Percentiles rank a stretch among this genome's conserved stretches.
phyloP scores from a whole-genome alignment of 495 filamentous ascomycete species.

The Amniculicola lignicola region DNA sequence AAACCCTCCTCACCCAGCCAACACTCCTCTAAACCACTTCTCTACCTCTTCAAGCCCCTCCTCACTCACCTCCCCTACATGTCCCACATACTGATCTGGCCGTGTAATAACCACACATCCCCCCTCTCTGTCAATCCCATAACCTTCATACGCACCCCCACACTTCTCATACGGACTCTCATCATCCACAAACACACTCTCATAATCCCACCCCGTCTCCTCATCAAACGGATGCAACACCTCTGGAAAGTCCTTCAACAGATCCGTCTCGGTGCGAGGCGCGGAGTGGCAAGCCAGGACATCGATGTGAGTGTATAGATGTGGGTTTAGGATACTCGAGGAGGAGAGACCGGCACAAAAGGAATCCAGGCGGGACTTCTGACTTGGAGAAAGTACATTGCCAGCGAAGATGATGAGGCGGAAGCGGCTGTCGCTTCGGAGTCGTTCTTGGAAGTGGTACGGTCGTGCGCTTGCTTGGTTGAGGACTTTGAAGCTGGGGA shows the following conservation, averaged over 20 bases:
- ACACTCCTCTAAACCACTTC: conserved; percentile 23
- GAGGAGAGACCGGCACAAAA: conserved; percentile 47
- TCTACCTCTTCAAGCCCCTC: conserved; percentile 42
- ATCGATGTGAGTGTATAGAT: conserved; percentile 53
- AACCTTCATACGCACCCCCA: conserved; percentile 61
- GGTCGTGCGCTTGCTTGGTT: conserved; percentile 39
- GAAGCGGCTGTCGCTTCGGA: conserved; percentile 61
- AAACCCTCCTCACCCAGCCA: too few relatives aligned
- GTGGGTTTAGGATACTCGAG: conserved; percentile 43
- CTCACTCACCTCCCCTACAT: conserved; percentile 56
- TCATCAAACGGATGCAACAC: conserved; percentile 57
- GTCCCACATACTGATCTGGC: conserved; percentile 67
- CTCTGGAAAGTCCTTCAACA: conserved; percentile 55
- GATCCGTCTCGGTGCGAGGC: conserved; percentile 48
- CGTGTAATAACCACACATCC: conserved; percentile 61
- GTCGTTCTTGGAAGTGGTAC: conserved; percentile 37
- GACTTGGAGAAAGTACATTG: conserved; percentile 49
- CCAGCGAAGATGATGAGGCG: conserved; percentile 64
- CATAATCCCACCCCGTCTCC: conserved; percentile 61
- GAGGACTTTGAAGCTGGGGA: conserved; percentile 38
- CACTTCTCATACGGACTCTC: conserved; percentile 56
- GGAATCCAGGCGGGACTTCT: conserved; percentile 46
- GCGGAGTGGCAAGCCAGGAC: conserved; percentile 60
- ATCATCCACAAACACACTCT: conserved; percentile 65
- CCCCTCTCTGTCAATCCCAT: conserved; percentile 56